phyloP scores from a whole-genome alignment of 768 basidiomycete species.

The Russula earlei region DNA sequence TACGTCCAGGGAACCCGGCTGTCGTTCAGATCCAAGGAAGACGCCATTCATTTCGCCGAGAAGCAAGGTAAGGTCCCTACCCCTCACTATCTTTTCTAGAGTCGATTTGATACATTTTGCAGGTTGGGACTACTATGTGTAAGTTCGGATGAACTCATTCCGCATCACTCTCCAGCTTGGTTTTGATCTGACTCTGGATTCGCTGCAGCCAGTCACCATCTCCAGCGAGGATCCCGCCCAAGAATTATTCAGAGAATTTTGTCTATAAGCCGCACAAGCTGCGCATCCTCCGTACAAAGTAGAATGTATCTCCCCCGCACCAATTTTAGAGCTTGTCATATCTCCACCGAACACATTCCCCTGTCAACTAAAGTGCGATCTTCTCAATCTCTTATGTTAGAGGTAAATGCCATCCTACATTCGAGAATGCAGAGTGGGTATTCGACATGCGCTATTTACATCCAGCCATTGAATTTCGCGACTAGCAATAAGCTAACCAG shows the following conservation, averaged over 20 bases:
- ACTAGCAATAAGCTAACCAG: not conserved
- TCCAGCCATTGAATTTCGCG: not conserved
- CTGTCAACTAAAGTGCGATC: not conserved
- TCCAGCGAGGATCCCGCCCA: slow-evolving; percentile 64
- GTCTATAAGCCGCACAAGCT: slow-evolving; percentile 72
- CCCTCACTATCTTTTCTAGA: not conserved
- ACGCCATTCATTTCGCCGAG: slow-evolving; percentile 91
- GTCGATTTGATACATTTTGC: slow-evolving; percentile 11
- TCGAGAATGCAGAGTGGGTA: not conserved
- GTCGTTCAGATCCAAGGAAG: slow-evolving; percentile 77
- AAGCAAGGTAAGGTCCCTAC: slow-evolving; percentile 64
- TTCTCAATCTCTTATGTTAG: not conserved
- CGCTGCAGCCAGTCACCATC: slow-evolving; percentile 44
- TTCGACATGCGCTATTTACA: no score
- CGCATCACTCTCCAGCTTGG: not conserved
- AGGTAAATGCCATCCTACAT: no score
- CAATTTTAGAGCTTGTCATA: not conserved
- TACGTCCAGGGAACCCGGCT: slow-evolving; percentile 90
- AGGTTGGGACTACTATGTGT: slow-evolving; percentile 95
- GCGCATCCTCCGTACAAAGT: slow-evolving; percentile 86
- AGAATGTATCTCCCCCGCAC: slow-evolving; percentile 29
- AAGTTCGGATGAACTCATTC: slow-evolving; percentile 29
- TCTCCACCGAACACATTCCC: not conserved
- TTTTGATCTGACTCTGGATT: not conserved
- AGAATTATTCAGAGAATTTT: slow-evolving; percentile 90